Evolutionary conservation across 768 basidiomycete genomes (phyloP), one percentile per base, ranked within the genome.

Genomic region (Crassisporium funariophilum): DNA sequence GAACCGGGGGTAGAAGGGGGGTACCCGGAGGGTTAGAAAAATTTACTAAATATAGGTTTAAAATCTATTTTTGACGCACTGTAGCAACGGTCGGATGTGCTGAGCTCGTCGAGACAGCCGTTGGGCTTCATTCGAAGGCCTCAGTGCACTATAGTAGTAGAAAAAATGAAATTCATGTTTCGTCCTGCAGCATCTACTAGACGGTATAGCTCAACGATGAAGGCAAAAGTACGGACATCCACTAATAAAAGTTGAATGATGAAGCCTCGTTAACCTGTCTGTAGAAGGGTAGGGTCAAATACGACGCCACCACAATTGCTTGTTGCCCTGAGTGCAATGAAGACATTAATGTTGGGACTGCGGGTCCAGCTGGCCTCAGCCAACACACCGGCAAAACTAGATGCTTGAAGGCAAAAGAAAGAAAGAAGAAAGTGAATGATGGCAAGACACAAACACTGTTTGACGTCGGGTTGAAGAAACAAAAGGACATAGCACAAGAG

Each of bases 101-200:
- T 15, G 35, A 7, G 35, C 35, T 36, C 35, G 35, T 36, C 19
- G 35, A 36, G 35, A 36, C 35, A 15, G 35, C 7, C 35, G 35
- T 36, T 36, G 35, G 15, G 35, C 35, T 36, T 36, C 35, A 36
- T 36, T 36, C 35, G 35, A 36, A 36, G 35, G 19, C 35, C 35
- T 36, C 15, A 8, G 35, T 6, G 19, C 19, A 36, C 35, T 36
- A 15, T 36, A 36, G 13, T 16, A 36, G 19, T 36, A 9, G 19
- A 16, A 16, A 36, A 36, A 36, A 36, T 8, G 35, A 15, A 36
- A 8, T 36, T 20, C 15, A 7, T 16, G 13, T 6, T 36, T 36
- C 35, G 15, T 36, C 15, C 15, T 16, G 35, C 35, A 36, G 35
- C 15, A 36, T n/a, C 13, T 16, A 36, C 8, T 29, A 7, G 13